Percentiles rank a stretch among this genome's conserved stretches.
These are phyloP conservation scores for Phylloboletellus chloephorus DNA, from an alignment of 1,284 basidiomycete species.

Conservation along the genomic window DNA sequence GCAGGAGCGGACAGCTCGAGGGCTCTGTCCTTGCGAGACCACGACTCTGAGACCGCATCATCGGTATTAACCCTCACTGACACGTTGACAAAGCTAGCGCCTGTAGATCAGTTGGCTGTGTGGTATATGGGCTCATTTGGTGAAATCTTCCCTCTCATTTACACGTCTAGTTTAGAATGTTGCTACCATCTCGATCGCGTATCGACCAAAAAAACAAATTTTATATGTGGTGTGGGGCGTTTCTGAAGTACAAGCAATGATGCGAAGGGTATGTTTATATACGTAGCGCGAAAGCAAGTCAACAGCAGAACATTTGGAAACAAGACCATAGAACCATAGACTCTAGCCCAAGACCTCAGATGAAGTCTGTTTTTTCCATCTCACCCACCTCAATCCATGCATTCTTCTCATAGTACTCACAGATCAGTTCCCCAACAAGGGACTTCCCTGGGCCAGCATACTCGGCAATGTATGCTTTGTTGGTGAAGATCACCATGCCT, in stretches of 20 bases:
- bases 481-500: constrained; percentile 63
- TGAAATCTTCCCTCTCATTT: constrained; percentile 15
- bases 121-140: not conserved
- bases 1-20: not conserved
- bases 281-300: constrained; percentile 16
- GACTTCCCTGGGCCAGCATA: constrained; percentile 38
- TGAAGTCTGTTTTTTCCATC: constrained; percentile 14
- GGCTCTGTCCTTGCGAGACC: constrained; percentile 14
- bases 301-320: constrained; percentile 9
- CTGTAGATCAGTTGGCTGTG: not conserved
- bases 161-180: not conserved
- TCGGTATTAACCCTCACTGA: not conserved
- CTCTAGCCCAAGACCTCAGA: constrained; percentile 7
- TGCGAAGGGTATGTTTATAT: constrained; percentile 3
- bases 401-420: constrained; percentile 21
- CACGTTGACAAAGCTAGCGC: not conserved
- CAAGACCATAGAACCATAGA: not conserved
- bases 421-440: constrained; percentile 25
- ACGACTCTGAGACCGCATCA: constrained; percentile 14
- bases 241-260: constrained; percentile 1
- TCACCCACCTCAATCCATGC: constrained; percentile 28
- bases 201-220: too few species aligned
- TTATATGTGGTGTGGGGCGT: constrained; percentile 12
- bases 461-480: constrained; percentile 47
- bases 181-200: too few species aligned